Evolutionary conservation across 2,329 filamentous ascomycete species (phyloP), one percentile per base, ranked within the genome.

Genomic region (Trichophyton verrucosum): DNA sequence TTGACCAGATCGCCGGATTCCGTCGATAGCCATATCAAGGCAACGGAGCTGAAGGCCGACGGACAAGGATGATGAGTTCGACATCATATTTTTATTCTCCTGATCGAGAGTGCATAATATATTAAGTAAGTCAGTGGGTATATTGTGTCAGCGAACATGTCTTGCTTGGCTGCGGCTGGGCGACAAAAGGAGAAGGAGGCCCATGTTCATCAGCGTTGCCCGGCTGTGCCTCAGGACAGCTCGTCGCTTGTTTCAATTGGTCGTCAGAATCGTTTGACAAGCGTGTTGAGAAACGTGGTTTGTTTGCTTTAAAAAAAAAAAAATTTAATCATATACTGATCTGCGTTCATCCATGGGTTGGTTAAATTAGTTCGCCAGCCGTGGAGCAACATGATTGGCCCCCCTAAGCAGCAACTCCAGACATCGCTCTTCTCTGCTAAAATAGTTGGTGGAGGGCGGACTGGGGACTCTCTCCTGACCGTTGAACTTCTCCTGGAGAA

Each of bases 231-330:
- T 13, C 49, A 53, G 24, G 24, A 30, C 6, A 53, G 11, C 8
- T 22, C 9, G 49, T 33, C 49, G 49, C 49, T 53, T 53, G 49
- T 53, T 53, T 53, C 49, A 33, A 33, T 30, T 53, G 24, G 13
- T 53, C 11, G 15, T 30, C 24, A 27, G 33, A 53, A 33, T 53
- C 49, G 49, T 53, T 53, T 30, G 49, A 53, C 49, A 53, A 53
- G 49, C 49, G 24, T 53, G 49, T 53, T 53, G 49, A 53, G 49
- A 53, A 53, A 53, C 49, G 49, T 53, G 24, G 49, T 53, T 53
- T 53, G 49, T 53, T 53, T 53, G 49, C 49, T 33, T 53, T 17
- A n/a, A 51, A 33, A 30, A 30, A 27, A 27, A 27, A 30, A 30
- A 30, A 30, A 1, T 20, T 20, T 20, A 20, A 20, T 24, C 22